Evolutionary conservation across 768 basidiomycete species (phyloP).

Genomic region (Lentinula sp.): DNA sequence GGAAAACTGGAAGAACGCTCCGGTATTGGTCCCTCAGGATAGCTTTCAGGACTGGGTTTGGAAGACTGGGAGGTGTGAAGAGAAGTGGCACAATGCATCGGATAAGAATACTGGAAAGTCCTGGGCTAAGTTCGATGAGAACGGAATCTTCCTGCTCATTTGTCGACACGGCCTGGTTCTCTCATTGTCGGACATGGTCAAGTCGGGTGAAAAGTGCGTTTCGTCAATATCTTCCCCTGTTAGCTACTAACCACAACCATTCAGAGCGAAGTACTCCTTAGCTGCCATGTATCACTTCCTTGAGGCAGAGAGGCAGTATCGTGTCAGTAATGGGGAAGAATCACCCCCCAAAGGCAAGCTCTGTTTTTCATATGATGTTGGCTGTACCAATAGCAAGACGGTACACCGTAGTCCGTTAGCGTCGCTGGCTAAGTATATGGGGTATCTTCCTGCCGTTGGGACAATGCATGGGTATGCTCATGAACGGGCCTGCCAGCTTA

Average conservation of each 20-base stretch:
- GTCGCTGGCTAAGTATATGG: background rate
- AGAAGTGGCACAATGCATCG: slow-evolving; percentile 8
- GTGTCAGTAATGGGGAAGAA: background rate
- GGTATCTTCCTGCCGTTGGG: background rate
- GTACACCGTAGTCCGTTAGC: slow-evolving; percentile 13
- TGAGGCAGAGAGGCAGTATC: background rate
- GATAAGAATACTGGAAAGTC: slow-evolving; percentile 4
- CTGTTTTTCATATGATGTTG: slow-evolving; percentile 15
- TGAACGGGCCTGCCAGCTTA: slow-evolving; percentile 16
- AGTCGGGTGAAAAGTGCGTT: background rate
- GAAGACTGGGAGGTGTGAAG: background rate
- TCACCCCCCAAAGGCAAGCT: background rate
- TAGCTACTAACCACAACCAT: background rate
- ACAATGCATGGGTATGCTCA: slow-evolving; percentile 19
- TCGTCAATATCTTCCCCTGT: background rate
- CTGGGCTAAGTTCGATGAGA: slow-evolving; percentile 6
- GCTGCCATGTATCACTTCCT: slow-evolving; percentile 14
- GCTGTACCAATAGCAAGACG: slow-evolving; percentile 16
- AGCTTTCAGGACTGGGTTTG: background rate
- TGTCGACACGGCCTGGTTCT: slow-evolving; percentile 6
- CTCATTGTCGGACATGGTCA: slow-evolving; percentile 2
- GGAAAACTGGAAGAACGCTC: background rate
- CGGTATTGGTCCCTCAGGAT: background rate
- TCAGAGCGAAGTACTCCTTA: slow-evolving; percentile 17
- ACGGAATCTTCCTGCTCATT: slow-evolving; percentile 1